Percentiles rank a stretch among this genome's conserved stretches.
Conservation (phyloP, 2,329 filamentous ascomycete species). For the Aureobasidium pullulans region DNA sequence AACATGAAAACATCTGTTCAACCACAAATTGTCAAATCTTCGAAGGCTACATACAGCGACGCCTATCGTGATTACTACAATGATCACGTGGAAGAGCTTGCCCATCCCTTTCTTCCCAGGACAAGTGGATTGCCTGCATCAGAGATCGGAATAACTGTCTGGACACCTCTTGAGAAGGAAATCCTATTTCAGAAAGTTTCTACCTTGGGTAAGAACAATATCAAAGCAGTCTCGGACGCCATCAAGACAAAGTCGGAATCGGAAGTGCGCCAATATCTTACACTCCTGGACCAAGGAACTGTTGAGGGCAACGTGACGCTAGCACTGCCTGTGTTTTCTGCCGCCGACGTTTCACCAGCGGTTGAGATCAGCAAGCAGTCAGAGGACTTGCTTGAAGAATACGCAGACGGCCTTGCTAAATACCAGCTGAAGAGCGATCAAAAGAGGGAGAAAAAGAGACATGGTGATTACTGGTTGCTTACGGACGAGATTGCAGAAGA, state of each 20-base stretch:
- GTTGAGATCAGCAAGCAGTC: constrained; percentile 63
- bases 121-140: constrained; percentile 30
- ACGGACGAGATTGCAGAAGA: constrained; percentile 31
- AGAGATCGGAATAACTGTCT: constrained; percentile 62
- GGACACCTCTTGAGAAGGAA: constrained; percentile 65
- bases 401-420: constrained; percentile 58
- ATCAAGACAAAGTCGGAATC: constrained; percentile 65
- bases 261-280: constrained; percentile 66
- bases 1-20: neutral
- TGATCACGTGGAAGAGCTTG: constrained; percentile 46
- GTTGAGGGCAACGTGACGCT: constrained; percentile 30
- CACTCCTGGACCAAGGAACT: constrained; percentile 49
- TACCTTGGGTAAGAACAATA: constrained; percentile 56
- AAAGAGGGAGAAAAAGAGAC: constrained; percentile 50
- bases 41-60: constrained; percentile 5
- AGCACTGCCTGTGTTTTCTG: constrained; percentile 35
- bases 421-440: constrained; percentile 59
- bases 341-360: constrained; percentile 60
- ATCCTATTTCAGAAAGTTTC: constrained; percentile 59
- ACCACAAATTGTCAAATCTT: neutral
- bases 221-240: constrained; percentile 53
- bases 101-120: neutral
- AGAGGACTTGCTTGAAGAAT: constrained; percentile 57
- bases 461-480: constrained; percentile 62
- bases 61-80: constrained; percentile 47